phyloP scores from a whole-genome alignment of 116 monocot species.

The Papilionanthe hybrid region DNA sequence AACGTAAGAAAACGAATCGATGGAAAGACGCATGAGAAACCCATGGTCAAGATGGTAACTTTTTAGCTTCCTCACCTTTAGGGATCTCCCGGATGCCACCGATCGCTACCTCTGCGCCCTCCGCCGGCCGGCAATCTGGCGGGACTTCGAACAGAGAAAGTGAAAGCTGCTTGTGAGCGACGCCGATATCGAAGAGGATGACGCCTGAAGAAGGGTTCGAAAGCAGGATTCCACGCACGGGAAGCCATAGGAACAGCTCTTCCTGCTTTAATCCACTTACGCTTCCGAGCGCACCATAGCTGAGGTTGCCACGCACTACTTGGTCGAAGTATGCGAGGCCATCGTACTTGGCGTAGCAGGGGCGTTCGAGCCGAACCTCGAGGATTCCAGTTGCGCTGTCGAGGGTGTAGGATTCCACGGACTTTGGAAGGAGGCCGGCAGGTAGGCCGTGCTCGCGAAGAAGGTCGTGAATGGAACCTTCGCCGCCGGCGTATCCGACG shows the following conservation, averaged over 20 bases:
- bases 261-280: slow-evolving; percentile 22
- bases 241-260: slow-evolving; percentile 28
- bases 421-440: slow-evolving; percentile 23
- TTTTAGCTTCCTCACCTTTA: slow-evolving; percentile 9
- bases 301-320: slow-evolving; percentile 21
- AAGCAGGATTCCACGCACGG: slow-evolving; percentile 21
- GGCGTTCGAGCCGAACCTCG: slow-evolving; percentile 16
- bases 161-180: slow-evolving; percentile 17
- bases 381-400: slow-evolving; percentile 16
- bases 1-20: background rate
- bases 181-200: slow-evolving; percentile 29
- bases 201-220: slow-evolving; percentile 14
- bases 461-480: slow-evolving; percentile 22
- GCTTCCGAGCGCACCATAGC: slow-evolving; percentile 17
- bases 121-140: slow-evolving; percentile 16
- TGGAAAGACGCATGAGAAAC: background rate
- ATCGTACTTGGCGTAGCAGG: slow-evolving; percentile 35
- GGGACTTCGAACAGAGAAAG: slow-evolving; percentile 16
- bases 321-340: slow-evolving; percentile 22
- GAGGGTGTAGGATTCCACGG: slow-evolving; percentile 25
- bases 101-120: background rate
- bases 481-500: background rate
- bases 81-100: slow-evolving; percentile 4
- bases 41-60: background rate
- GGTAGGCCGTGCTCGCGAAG: slow-evolving; percentile 30